A percentile compares a stretch with the other conserved stretches of the same genome.
Evolutionary conservation across 768 basidiomycete species (phyloP).

Genomic region (Calocera viscosa): DNA sequence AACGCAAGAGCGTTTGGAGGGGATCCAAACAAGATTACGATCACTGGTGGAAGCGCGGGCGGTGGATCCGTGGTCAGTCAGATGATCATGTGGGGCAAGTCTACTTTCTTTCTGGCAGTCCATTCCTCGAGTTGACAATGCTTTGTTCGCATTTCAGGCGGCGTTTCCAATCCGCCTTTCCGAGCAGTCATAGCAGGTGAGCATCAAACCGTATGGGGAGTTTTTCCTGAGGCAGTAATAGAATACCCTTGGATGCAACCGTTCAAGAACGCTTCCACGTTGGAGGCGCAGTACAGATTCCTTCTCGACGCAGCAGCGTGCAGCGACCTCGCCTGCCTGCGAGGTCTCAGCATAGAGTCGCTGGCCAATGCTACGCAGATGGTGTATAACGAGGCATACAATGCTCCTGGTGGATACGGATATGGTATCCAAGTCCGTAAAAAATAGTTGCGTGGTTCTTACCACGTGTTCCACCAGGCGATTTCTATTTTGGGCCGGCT

Average conservation of each 20-base stretch:
- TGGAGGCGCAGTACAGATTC: neutral
- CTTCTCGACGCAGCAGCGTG: neutral
- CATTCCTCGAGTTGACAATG: conserved; percentile 16
- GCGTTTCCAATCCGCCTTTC: conserved; percentile 15
- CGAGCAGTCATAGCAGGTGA: conserved; percentile 11
- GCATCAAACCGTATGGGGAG: neutral
- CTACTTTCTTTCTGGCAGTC: conserved; percentile 15
- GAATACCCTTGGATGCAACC: neutral
- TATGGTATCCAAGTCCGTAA: neutral
- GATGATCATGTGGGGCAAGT: conserved; percentile 12
- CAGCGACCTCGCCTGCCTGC: neutral
- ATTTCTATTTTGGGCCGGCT: neutral
- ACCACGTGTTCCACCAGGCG: neutral
- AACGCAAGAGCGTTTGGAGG: conserved; percentile 17
- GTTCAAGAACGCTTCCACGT: neutral
- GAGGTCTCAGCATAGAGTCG: neutral
- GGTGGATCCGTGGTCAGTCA: neutral
- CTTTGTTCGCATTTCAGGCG: conserved; percentile 1
- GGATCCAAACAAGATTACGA: conserved; percentile 17
- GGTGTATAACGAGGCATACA: neutral
- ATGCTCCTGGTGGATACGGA: neutral
- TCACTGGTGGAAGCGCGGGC: conserved; percentile 11
- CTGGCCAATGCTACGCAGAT: neutral
- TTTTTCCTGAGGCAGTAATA: neutral
- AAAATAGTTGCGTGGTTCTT: too few relatives aligned